Conservation (phyloP, 2,329 filamentous ascomycete genomes). For the Coniochaeta sp. region DNA sequence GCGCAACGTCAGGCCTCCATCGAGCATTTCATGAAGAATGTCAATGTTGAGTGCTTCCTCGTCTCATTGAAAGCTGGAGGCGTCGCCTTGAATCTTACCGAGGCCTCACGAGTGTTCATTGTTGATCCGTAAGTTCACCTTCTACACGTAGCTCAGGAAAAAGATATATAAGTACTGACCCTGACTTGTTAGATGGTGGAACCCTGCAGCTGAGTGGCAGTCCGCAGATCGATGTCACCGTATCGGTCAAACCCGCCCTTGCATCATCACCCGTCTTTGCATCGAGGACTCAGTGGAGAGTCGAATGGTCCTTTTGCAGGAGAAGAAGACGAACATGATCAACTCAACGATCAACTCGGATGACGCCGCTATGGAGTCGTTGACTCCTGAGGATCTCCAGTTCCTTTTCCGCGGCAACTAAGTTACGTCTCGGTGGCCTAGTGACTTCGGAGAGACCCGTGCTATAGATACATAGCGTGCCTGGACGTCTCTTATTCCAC, state of each 20-base stretch:
- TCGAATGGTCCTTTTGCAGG: constrained; percentile 88
- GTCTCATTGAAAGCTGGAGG: constrained; percentile 95
- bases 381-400: constrained; percentile 87
- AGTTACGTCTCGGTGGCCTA: not conserved
- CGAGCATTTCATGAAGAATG: constrained; percentile 92
- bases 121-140: constrained; percentile 72
- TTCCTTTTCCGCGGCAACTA: constrained; percentile 77
- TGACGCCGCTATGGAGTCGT: constrained; percentile 80
- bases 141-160: not conserved
- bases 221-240: constrained; percentile 90
- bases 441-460: not conserved
- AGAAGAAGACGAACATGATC: constrained; percentile 99
- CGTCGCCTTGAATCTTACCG: constrained; percentile 89
- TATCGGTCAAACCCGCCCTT: constrained; percentile 90
- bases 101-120: constrained; percentile 92
- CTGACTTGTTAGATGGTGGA: constrained; percentile 73
- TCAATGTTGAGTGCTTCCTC: constrained; percentile 90
- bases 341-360: constrained; percentile 94
- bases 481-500: not conserved
- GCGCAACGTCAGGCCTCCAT: constrained; percentile 89
- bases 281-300: constrained; percentile 97
- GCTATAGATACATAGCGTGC: not conserved
- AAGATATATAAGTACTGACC: constrained; percentile 15
- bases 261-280: constrained; percentile 86
- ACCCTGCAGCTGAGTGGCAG: constrained; percentile 99